phyloP scores from a whole-genome alignment of 2,329 filamentous ascomycete genomes.

The Rutstroemia sp. region DNA sequence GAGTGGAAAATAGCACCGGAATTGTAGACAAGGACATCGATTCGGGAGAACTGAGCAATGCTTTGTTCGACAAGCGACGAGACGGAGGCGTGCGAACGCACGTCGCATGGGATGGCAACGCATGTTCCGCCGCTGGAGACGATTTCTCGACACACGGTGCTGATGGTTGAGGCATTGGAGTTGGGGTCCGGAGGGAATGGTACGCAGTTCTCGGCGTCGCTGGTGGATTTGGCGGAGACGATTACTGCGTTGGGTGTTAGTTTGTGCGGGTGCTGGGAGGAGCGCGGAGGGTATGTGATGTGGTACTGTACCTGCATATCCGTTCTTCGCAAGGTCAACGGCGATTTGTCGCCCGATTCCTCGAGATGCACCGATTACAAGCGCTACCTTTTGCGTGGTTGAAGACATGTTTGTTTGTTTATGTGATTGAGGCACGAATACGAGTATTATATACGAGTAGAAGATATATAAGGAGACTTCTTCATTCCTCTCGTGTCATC shows the following conservation, averaged over 20 bases:
- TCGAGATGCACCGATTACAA: slow-evolving; percentile 68
- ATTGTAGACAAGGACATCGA: slow-evolving; percentile 78
- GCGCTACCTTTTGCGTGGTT: slow-evolving; percentile 43
- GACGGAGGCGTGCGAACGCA: slow-evolving; percentile 53
- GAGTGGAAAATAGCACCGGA: slow-evolving; percentile 83
- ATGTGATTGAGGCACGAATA: not conserved
- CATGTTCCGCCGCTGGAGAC: slow-evolving; percentile 53
- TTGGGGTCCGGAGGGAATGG: slow-evolving; percentile 75
- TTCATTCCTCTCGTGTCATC: too few species aligned
- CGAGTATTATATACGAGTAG: not conserved
- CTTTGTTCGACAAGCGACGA: slow-evolving; percentile 50
- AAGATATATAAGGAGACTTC: not conserved
- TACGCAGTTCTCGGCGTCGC: slow-evolving; percentile 45
- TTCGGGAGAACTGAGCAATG: slow-evolving; percentile 31
- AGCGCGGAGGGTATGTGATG: not conserved
- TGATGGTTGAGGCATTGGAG: slow-evolving; percentile 68
- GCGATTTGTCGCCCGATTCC: slow-evolving; percentile 74
- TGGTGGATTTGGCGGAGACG: slow-evolving; percentile 68
- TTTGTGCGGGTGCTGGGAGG: not conserved
- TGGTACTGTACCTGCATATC: slow-evolving; percentile 53
- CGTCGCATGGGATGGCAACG: slow-evolving; percentile 63
- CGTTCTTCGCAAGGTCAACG: slow-evolving; percentile 64
- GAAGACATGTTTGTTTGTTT: slow-evolving; percentile 3
- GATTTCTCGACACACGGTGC: slow-evolving; percentile 71
- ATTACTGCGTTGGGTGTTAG: slow-evolving; percentile 34